Evolutionary conservation across 2,329 filamentous ascomycete species (phyloP).

Genomic region (Magnaporthiopsis rhizophila): DNA sequence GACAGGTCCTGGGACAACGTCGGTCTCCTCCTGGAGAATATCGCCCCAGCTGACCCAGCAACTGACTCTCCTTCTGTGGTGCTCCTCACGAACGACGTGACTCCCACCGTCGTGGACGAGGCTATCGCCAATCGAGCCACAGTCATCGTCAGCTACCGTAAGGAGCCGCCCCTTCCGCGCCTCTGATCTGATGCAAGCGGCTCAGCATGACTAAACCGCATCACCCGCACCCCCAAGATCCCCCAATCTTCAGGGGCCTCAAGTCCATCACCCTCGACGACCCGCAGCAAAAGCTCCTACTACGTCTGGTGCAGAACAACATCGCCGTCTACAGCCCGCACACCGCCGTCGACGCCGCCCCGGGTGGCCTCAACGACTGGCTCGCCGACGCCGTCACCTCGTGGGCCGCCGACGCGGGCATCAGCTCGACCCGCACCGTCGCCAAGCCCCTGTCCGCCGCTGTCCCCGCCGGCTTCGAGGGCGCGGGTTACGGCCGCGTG

Average conservation of each 20-base stretch:
- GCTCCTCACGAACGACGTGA: slow-evolving; percentile 77
- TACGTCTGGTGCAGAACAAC: slow-evolving; percentile 74
- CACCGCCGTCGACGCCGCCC: slow-evolving; percentile 84
- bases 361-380: slow-evolving; percentile 86
- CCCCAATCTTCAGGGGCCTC: slow-evolving; percentile 89
- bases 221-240: slow-evolving; percentile 48
- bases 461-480: slow-evolving; percentile 33
- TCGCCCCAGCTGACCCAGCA: slow-evolving; percentile 17
- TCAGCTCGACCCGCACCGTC: slow-evolving; percentile 28
- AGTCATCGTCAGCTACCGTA: slow-evolving; percentile 85
- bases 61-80: slow-evolving; percentile 23
- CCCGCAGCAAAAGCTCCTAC: slow-evolving; percentile 76
- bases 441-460: slow-evolving; percentile 35
- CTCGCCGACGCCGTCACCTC: slow-evolving; percentile 67
- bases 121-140: slow-evolving; percentile 70
- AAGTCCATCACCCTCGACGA: slow-evolving; percentile 82
- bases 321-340: slow-evolving; percentile 96
- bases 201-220: neutral
- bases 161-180: slow-evolving; percentile 15
- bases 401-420: slow-evolving; percentile 18
- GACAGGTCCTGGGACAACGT: slow-evolving; percentile 95
- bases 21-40: slow-evolving; percentile 58
- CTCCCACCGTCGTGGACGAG: slow-evolving; percentile 80
- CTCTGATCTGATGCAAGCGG: neutral
- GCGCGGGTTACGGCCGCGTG: slow-evolving; percentile 44